Evolutionary conservation across 306 rosid species (phyloP), one percentile per base, ranked within the genome.

Genomic region (Dryas drummondii): DNA sequence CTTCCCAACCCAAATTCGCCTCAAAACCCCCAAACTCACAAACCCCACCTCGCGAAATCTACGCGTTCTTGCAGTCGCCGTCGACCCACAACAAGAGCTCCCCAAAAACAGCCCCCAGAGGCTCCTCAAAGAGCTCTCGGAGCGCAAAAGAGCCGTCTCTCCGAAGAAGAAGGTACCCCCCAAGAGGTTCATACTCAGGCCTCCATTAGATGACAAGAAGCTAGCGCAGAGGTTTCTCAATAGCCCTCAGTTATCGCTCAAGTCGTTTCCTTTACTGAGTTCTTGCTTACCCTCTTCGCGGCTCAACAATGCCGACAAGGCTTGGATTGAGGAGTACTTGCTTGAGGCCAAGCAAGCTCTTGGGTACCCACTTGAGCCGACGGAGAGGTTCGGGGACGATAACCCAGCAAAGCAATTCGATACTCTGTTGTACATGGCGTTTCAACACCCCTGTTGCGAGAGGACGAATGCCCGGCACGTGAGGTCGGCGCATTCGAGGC

Each of bases 341-440:
- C 91, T 94, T 0, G 99, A 94, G 70, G 97, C 92, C 52, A 94
- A 92, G 72, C 99, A 94, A 67, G 99, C 99, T 55, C 86, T 94
- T 0, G 99, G 99, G 51, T 92, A 92, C 81, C 88, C 99, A 1
- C 87, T 94, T 0, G 99, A 94, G 82, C 88, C 93, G 0, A 92
- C 96, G 3, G 97, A 90, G 4, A 73, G 64, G 6, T 82, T 86
- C 3, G 92, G 87, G 26, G 97, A 90, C 22, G 97, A 94, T 59
- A 92, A 92, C 61, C 97, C 99, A 0, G 97, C 97, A 0, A 92
- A 87, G 73, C 97, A 94, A 32, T 92, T 94, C 27, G 97, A 94
- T 74, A 84, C 91, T 1, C 58, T 94, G 87, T 37, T 94, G 82
- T 94, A 94, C 55, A 73, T 94, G 86, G 99, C 99, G n/a, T 94